These are phyloP conservation scores for Penicillium aurantiogriseum DNA, from an alignment of 2,329 filamentous ascomycete genomes.

Conservation along the genomic window DNA sequence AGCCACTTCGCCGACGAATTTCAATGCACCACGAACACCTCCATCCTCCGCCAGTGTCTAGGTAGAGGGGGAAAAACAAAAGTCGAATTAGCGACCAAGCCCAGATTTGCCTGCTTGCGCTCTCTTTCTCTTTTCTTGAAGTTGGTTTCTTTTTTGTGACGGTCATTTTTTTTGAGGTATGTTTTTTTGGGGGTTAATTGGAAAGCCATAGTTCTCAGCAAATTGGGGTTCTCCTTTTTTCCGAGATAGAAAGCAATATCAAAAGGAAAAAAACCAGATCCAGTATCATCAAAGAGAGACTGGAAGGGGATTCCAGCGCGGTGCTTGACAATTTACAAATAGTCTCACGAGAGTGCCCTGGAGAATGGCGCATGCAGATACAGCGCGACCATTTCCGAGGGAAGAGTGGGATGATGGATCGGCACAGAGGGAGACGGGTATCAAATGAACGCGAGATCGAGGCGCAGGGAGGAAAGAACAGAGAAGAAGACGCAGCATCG, in stretches of 20 bases:
- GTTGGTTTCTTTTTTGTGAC: conserved; percentile 17
- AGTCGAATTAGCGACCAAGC: conserved; percentile 28
- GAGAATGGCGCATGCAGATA: conserved; percentile 4
- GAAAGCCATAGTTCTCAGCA: conserved; percentile 10
- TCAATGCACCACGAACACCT: conserved; percentile 41
- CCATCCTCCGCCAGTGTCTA: conserved; percentile 37
- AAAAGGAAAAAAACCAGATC: conserved; percentile 12
- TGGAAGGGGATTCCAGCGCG: conserved; percentile 8
- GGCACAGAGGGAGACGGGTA: conserved; percentile 36
- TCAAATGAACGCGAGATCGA: conserved; percentile 36
- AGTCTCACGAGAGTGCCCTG: conserved; percentile 16
- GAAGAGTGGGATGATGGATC: conserved; percentile 21
- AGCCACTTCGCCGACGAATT: conserved; percentile 36
- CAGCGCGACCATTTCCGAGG: conserved; percentile 9
- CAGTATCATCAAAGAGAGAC: conserved; percentile 17
- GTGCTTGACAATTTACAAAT: conserved; percentile 25
- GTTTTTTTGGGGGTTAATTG: neutral
- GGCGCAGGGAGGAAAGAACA: conserved; percentile 26
- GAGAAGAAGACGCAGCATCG: conserved; percentile 28
- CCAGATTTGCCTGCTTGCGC: conserved; percentile 32
- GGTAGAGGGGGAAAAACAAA: conserved; percentile 33
- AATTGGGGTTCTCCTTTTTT: conserved; percentile 13
- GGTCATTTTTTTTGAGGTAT: conserved; percentile 9
- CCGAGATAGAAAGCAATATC: conserved; percentile 11
- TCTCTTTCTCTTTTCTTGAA: conserved; percentile 22